Conservation (phyloP, 495 filamentous ascomycete species). For the Tuber calosporum region DNA sequence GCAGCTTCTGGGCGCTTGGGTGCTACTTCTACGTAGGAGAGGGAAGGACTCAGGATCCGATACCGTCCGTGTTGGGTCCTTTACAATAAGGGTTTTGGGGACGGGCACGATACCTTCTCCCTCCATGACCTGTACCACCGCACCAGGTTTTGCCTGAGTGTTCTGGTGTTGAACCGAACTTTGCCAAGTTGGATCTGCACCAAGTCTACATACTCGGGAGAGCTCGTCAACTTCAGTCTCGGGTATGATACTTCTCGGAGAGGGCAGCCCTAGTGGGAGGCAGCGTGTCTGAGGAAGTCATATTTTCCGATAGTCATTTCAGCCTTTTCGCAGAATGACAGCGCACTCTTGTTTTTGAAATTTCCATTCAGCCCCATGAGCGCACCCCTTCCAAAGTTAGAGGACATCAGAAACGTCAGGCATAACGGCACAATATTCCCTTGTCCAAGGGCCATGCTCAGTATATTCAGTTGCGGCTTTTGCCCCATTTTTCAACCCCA, state of each 20-base stretch:
- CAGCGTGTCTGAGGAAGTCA: neutral
- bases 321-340: neutral
- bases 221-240: neutral
- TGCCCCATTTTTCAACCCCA: neutral
- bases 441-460: neutral
- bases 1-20: neutral
- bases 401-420: neutral
- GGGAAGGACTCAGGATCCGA: neutral
- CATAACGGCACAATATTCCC: neutral
- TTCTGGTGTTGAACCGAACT: neutral
- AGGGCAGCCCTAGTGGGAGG: neutral
- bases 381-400: neutral
- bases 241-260: neutral
- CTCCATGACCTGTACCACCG: neutral
- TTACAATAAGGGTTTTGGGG: neutral
- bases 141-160: neutral
- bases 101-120: neutral
- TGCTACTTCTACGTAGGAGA: neutral
- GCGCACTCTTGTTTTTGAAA: neutral
- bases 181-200: neutral
- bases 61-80: neutral
- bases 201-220: neutral
- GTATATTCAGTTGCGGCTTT: neutral
- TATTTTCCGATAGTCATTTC: neutral
- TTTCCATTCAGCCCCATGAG: neutral